Base-by-base conservation (phyloP, 2,329 filamentous ascomycete species). In the Penicillium hesseltinei region DNA sequence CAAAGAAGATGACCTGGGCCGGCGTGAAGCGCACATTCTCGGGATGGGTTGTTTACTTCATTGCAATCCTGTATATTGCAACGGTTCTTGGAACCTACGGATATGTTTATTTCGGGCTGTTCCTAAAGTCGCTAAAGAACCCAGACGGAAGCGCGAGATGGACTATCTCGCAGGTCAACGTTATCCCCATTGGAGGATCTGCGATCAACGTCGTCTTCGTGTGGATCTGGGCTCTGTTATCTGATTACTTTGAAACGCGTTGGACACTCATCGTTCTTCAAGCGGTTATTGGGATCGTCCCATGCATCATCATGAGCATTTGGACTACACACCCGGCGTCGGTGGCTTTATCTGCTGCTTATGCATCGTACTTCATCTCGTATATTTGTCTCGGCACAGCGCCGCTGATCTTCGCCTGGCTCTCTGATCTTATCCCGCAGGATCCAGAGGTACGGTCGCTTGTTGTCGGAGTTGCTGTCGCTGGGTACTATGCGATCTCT, bases 211-310 rank as follows among this genome's bases (percentile, higher is more conserved):
- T 81, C 2, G 71, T 77, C 0, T 81, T 80, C 54, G 81, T 83
- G 2, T 83, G 81, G 81, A 73, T 81, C 13, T 83, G 81, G 80
- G 81, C 80, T 0, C 74, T 82, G 2, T 64, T 82, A 0, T 83
- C 81, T 0, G 81, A 83, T 65, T 65, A 76, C 9, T 62, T 83
- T 2, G 73, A 75, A 38, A 81, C 80, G 0, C 70, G 81, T 23
- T 83, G 81, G 81, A 76, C 75, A 0, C 69, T 83, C 6, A 79
- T 83, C 31, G 69, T 83, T 7, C 63, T 71, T 2, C 81, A 83
- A 68, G 77, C 71, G 19, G 50, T 76, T 2, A 80, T 83, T 48
- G 80, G 77, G 1, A 68, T 82, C 3, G 69, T 81, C 3, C 77
- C 78, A 2, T 76, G 74, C 53, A 80, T 82, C 31, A 78, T 78